Base-by-base conservation (phyloP, 2,329 filamentous ascomycete genomes). In the Fusarium denticulatum region DNA sequence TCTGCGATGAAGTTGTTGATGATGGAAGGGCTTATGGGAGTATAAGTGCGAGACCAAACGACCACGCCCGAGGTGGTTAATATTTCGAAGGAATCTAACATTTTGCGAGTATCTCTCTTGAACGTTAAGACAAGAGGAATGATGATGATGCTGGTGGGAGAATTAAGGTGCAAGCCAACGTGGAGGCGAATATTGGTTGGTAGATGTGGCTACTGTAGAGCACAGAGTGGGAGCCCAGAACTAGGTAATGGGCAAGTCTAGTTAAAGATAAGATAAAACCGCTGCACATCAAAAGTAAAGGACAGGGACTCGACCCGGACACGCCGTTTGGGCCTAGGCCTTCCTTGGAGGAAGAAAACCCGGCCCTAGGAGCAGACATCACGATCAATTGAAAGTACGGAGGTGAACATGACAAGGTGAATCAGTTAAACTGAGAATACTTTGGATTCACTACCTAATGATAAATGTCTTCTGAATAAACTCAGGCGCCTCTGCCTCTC, bases 1-100 rank as follows among this genome's bases (percentile, higher is more conserved):
- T 98, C 95, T 81, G 92, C 92, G 83, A 99, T 98, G 82, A 99
- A 92, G 86, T 90, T 93, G 86, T 99, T 98, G 86, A 99, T 92
- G 74, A 98, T 88, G 77, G 93, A 91, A 47, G 93, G 89, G 81
- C 91, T 95, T 80, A 97, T 91, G 5, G 92, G 88, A 61, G 92
- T 91, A 82, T 96, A 97, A 32, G 91, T 92, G 81, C 93, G 92
- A 70, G 96, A 98, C 96, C 96, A 99, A 62, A 99, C 90, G 65
- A 99, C 96, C 72, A 99, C 95, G 64, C 96, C 96, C 7, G 95
- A 97, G 42, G 96, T 97, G 69, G 96, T 98, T 70, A 99, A 84
- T 75, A 99, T 96, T 84, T 99, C 96, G 82, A 99, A 99, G 22
- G 94, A 93, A 86, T 99, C 96, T 84, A 99, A 86, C 96, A 98